Evolutionary conservation across 306 rosid genomes (phyloP), one percentile per base, ranked within the genome.

Genomic region (Purshia tridentata): DNA sequence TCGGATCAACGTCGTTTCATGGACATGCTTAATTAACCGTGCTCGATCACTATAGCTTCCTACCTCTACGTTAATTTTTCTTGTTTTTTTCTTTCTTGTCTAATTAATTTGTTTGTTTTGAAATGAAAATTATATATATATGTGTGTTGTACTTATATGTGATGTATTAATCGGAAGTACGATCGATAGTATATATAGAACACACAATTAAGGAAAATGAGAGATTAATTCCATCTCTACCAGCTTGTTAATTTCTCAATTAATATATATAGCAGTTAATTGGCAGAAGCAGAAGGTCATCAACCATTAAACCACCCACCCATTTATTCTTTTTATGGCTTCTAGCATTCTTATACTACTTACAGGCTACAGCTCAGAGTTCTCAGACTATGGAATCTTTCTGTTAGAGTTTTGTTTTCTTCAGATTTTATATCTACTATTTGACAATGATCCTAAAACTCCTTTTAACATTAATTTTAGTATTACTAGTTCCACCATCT

Each of bases 1-100:
- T 93, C 98, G 23, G 82, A 86, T 37, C 93, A 87, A 68, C 89
- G 89, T 13, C 88, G 89, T 35, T 81, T 78, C 79, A 52, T 20
- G 81, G 87, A 86, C 29, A 78, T 81, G 88, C 82, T 85, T 11
- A 78, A 82, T 85, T 11, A 78, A 82, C 55, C 61, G 82, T 4
- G 77, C 86, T 35, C n/a, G n/a, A n/a, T n/a, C 81, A 68, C 40
- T 81, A 78, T 81, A 78, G 73, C 37, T 70, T 2, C 13, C 12
- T 67, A 40, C 29, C 3, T 6, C 35, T 22, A 44, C 0, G 19
- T 5, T 0, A 16, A 15, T 37, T 51, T 5, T 41, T n/a, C 7
- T 40, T 10, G 6, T 39, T 11, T 29, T 67, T 70, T 78, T 56
- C 54, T 72, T 76, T 55, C 6, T 44, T 29, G 35, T 29, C 35